These are phyloP conservation scores for Pseudogymnoascus sp. DNA, from an alignment of 2,329 filamentous ascomycete genomes.

Conservation along the genomic window DNA sequence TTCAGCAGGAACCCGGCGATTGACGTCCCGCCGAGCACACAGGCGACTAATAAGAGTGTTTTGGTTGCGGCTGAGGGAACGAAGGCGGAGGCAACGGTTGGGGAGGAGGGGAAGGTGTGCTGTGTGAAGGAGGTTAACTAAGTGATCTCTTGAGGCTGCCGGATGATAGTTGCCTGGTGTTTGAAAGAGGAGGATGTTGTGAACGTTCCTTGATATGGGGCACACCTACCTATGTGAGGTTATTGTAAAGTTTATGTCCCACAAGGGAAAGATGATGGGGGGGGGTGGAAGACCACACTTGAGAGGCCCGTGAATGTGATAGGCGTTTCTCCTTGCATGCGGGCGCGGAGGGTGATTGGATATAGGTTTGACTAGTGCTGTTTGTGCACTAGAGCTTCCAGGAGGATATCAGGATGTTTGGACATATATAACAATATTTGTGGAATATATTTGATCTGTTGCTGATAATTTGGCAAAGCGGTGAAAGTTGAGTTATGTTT, in stretches of 20 bases:
- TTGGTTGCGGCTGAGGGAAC: conserved; percentile 19
- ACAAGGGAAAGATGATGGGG: not conserved
- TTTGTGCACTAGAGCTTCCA: not conserved
- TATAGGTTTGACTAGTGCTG: not conserved
- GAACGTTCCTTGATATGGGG: not conserved
- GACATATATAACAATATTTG: not conserved
- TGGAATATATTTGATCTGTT: not conserved
- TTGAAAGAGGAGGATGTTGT: not conserved
- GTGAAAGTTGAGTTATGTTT: not conserved
- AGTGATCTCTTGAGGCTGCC: not conserved
- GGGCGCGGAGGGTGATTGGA: not conserved
- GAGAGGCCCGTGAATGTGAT: not conserved
- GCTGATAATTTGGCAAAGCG: not conserved
- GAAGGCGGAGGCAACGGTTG: conserved; percentile 17
- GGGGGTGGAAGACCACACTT: not conserved
- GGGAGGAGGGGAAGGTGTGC: conserved; percentile 19
- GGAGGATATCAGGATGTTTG: not conserved
- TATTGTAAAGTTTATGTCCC: not conserved
- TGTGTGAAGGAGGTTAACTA: conserved; percentile 22
- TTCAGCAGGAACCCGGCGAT: conserved; percentile 45
- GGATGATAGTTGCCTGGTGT: not conserved
- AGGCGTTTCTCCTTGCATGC: not conserved
- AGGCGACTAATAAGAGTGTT: conserved; percentile 35
- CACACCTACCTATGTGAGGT: not conserved
- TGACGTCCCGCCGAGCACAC: conserved; percentile 41